These are phyloP conservation scores for Phallus indusiatus DNA, from an alignment of 768 basidiomycete genomes.

Conservation along the genomic window DNA sequence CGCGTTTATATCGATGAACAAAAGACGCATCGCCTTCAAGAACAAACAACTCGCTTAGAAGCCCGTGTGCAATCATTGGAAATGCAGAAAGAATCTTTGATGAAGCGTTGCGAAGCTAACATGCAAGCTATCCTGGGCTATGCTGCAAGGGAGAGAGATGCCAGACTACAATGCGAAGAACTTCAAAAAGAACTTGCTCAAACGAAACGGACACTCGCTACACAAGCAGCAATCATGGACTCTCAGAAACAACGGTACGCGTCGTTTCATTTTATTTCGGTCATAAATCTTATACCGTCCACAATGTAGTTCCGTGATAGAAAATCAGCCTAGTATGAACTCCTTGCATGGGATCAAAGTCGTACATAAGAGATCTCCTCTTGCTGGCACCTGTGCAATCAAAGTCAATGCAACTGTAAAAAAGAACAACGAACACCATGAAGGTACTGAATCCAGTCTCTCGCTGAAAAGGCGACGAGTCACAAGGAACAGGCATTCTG, in stretches of 20 bases:
- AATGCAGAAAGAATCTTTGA: conserved; percentile 33
- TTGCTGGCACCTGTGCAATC: no score
- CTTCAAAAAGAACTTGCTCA: neutral
- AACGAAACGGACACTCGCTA: neutral
- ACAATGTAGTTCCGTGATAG: no score
- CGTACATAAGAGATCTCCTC: no score
- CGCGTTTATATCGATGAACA: conserved; percentile 38
- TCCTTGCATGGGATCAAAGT: no score
- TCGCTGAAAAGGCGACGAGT: neutral
- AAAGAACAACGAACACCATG: neutral
- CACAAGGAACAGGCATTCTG: neutral
- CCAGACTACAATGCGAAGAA: conserved; percentile 9
- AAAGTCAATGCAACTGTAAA: neutral
- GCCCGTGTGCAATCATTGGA: conserved; percentile 29
- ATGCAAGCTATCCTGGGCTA: conserved; percentile 26
- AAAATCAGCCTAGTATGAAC: no score
- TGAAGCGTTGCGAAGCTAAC: conserved; percentile 34
- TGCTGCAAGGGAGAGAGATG: conserved; percentile 21
- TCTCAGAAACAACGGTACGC: neutral
- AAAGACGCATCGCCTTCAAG: conserved; percentile 14
- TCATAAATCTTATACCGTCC: neutral
- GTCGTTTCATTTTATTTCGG: neutral
- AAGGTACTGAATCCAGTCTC: neutral
- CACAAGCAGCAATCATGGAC: neutral
- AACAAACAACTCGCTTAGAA: conserved; percentile 29